Evolutionary conservation across 169 alveolate species (phyloP), one percentile per base, ranked within the genome.

Genomic region (Toxoplasma gondii): DNA sequence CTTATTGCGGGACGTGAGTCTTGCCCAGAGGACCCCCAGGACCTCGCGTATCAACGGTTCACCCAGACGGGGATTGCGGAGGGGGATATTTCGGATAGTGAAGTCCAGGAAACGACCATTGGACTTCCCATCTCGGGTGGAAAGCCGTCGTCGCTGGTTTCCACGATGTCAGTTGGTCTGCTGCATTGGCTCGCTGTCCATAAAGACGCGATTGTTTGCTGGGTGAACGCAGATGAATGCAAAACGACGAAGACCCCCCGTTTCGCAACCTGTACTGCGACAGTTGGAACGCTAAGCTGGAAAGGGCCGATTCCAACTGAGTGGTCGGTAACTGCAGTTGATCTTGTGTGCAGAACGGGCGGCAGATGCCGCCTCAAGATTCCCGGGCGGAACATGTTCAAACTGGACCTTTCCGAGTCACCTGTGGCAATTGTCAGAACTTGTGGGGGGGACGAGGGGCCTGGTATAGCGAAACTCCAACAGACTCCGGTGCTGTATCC

Each of bases 381-480:
- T 27, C 38, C 22, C 24, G 95, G 95, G 29, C 43, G 39, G 70
- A 93, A 93, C 27, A 34, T 93, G 93, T 91, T 87, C 83, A 29
- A 49, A n/a, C 39, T 93, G 93, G 88, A 82, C 81, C 93, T 84
- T 45, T 41, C 81, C 64, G 36, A 29, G 58, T 58, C 92, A 2
- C 64, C 93, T 17, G 93, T 93, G 81, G 93, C 95, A 0, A 53
- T 93, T 38, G 83, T 93, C 81, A 78, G 87, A 83, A 19, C 58
- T 19, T 93, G 95, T 84, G 95, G 95, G 91, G 95, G 84, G 74
- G 49, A 91, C 43, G 90, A 54, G 36, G 80, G 31, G 10, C 34
- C 58, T 34, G 78, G 34, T 81, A 39, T 49, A 45, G 44, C 45
- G 45, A 0, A 81, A n/a, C 58, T 27, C n/a, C 9, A 64, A 27